Base-by-base conservation (phyloP, 225 moss, liverwort and hornwort genomes). In the Physcomitrellopsis africana region DNA sequence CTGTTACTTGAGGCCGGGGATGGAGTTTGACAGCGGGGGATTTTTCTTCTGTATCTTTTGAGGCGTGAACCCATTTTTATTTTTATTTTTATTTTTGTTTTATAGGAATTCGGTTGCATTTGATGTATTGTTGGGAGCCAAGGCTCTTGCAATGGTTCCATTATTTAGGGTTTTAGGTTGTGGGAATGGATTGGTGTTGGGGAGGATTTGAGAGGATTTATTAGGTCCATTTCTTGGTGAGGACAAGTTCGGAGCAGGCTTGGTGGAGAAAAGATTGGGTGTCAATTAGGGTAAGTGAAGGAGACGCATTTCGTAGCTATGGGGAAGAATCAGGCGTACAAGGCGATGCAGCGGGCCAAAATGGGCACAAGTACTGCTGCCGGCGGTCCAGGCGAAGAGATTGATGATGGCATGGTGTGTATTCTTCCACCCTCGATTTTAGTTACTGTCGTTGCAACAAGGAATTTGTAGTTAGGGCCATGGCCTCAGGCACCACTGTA, bases 321-420 rank as follows among this genome's bases (percentile, higher is more conserved):
- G 97, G 97, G 97, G 86, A 99, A 99, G 88, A 99, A 99, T 81
- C 97, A 99, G 82, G 97, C 97, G 26, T 99, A 99, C 79, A 99
- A 99, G 89, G 94, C 97, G 68, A 99, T 99, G 97, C 97, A 99
- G 81, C 86, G 97, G 83, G 91, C 97, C 65, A 99, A 99, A 79
- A 99, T 99, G 97, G 90, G 93, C n/a, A 95, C 97, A 10, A 89
- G 90, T 66, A 91, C 92, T 74, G 96, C 96, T 41, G 95, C 97
- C n/a, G 97, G 97, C 78, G 97, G 90, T 70, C 93, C 91, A 7
- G 97, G 88, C 8, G 88, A 99, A 71, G 97, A 99, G 81, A 90
- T 99, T 70, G 97, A 99, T 89, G 97, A 99, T 83, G 97, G 97
- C 87, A 95, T 99, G 97, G 97, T 99, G 93, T 92, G 94, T 92